Evolutionary conservation across 164 flowering plant species (phyloP), one percentile per base, ranked within the genome.

Genomic region (Kalanchoe fedtschenkoi): DNA sequence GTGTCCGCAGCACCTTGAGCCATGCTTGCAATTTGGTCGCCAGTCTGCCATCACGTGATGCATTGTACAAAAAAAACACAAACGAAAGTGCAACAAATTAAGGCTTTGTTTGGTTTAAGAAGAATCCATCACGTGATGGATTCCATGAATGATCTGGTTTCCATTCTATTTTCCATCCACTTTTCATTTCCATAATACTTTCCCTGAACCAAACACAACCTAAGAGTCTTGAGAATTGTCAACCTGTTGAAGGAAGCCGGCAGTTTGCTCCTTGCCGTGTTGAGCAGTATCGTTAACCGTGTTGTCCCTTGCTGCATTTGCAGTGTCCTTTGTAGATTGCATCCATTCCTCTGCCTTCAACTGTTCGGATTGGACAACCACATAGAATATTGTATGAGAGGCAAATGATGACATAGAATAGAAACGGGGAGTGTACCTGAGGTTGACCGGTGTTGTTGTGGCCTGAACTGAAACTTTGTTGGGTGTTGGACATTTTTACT

Each of bases 1-100:
- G 79, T 80, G 2, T 72, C 78, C 1, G 83, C 79, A 43, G 85
- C 83, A 53, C 83, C 85, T 41, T 70, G 74, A 34, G 85, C 80
- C 71, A 77, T 72, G 68, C 64, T 70, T 67, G 69, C 77, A 74
- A 78, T 70, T 65, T 71, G 76, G 66, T 70, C 80, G 22, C 81
- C 83, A 28, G 80, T 78, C 85, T 80, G 54, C 65, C n/a, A n/a
- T n/a, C n/a, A n/a, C n/a, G n/a, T n/a, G n/a, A n/a, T n/a, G n/a
- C n/a, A n/a, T n/a, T n/a, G n/a, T n/a, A n/a, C n/a, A n/a, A n/a
- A n/a, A n/a, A n/a, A n/a, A n/a, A n/a, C n/a, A n/a, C n/a, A n/a
- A n/a, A n/a, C n/a, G n/a, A n/a, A n/a, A n/a, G n/a, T n/a, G n/a
- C n/a, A n/a, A n/a, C n/a, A n/a, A n/a, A n/a, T n/a, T n/a, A n/a